phyloP scores from a whole-genome alignment of 352 stramenopile genomes.

The Pythium rishiriense region DNA sequence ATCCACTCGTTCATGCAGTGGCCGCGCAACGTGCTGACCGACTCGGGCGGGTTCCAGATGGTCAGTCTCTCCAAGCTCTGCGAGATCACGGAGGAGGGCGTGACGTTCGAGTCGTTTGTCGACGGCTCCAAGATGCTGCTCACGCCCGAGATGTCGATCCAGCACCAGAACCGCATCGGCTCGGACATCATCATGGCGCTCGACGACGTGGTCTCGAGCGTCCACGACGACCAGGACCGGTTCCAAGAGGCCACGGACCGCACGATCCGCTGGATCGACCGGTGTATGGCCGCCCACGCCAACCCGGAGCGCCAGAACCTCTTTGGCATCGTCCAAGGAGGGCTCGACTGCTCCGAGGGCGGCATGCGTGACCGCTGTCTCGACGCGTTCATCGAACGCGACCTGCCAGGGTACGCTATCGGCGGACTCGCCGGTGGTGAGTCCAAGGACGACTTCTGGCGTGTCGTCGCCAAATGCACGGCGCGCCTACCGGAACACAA shows the following conservation, averaged over 20 bases:
- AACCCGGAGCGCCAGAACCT: slow-evolving; percentile 91
- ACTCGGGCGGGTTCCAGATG: slow-evolving; percentile 99
- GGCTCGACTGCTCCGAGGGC: slow-evolving; percentile 89
- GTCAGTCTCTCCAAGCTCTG: slow-evolving; percentile 95
- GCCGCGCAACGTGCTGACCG: slow-evolving; percentile 93
- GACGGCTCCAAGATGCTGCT: slow-evolving; percentile 92
- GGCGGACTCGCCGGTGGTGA: slow-evolving; percentile 93
- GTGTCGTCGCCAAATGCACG: slow-evolving; percentile 85
- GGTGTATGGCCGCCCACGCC: slow-evolving; percentile 91
- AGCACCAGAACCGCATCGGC: slow-evolving; percentile 96
- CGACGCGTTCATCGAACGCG: slow-evolving; percentile 81
- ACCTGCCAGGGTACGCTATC: slow-evolving; percentile 93
- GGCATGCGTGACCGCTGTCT: slow-evolving; percentile 94
- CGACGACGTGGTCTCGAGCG: slow-evolving; percentile 95
- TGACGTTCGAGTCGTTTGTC: slow-evolving; percentile 86
- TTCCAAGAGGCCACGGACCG: slow-evolving; percentile 92
- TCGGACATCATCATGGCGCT: slow-evolving; percentile 98
- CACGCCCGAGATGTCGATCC: slow-evolving; percentile 91
- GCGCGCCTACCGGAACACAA: slow-evolving; percentile 90
- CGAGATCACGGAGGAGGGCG: slow-evolving; percentile 87
- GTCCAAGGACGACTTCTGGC: slow-evolving; percentile 95
- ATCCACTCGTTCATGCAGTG: slow-evolving; percentile 97
- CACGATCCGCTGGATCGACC: slow-evolving; percentile 95
- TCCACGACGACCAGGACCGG: slow-evolving; percentile 82
- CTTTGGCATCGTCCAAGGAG: slow-evolving; percentile 97